Base-by-base conservation (phyloP, 805 yeast species). In the Metschnikowia orientalis region DNA sequence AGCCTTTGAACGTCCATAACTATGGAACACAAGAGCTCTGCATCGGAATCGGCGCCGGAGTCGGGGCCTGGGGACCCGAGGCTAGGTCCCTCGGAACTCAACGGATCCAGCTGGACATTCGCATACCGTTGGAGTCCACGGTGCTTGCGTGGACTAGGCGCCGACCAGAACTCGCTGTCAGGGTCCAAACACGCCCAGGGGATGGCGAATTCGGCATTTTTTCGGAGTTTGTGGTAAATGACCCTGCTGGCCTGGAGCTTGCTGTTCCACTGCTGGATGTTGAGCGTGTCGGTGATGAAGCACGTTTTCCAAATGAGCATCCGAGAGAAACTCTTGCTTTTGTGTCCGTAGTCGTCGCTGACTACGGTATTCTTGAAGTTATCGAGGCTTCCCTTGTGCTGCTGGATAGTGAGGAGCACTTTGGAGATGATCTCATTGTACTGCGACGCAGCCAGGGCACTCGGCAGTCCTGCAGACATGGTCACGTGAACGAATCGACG, bases 1-100 rank as follows among this genome's bases (percentile, higher is more conserved):
- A 75, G 51, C 34, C 80, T 50, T 26, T 73, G 73, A 3, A 73
- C 69, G 38, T 75, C 80, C 27, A 71, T 46, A n/a, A 72, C 61
- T 18, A 75, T 64, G 6, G 60, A 53, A 17, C 57, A 57, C 18
- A 75, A 51, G 7, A 67, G 53, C 19, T 70, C 73, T 2, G 34
- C 14, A 11, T 25, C 17, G 17, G 27, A 9, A 16, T 21, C 21
- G 20, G 31, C 29, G 18, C 33, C 17, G 15, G 22, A 11, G n/a
- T 22, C 34, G 23, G 29, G 37, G n/a, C n/a, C n/a, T n/a, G n/a
- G n/a, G n/a, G n/a, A n/a, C n/a, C n/a, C n/a, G n/a, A n/a, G n/a
- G n/a, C n/a, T n/a, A n/a, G n/a, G n/a, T 23, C 15, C 33, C 15
- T 11, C 34, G 14, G 19, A 31, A 11, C 24, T 34, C 36, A 54